Evolutionary conservation across 345 rosid genomes (phyloP), one percentile per base, ranked within the genome.

Genomic region (Citrus reticulata): DNA sequence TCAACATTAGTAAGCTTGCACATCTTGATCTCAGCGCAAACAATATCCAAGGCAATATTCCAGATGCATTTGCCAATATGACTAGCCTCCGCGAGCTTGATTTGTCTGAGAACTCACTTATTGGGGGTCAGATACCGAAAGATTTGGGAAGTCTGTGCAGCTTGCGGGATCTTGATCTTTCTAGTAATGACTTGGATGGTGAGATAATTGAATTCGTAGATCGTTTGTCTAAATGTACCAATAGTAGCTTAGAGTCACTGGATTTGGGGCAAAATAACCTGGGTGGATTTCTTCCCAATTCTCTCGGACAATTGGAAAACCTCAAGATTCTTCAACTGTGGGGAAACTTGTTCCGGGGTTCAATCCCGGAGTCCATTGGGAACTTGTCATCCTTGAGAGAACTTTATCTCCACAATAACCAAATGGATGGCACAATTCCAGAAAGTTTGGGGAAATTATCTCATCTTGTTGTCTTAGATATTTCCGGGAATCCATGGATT

Each of bases 281-380:
- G 14, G 57, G 73, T 60, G 81, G 84, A 35, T 34, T 49, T 24
- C 72, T 78, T 61, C 81, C 84, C 27, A 32, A 35, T 34, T 76
- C 83, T 10, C 40, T 75, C 1, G 83, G 75, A 68, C 22, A 22
- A 13, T 1, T 51, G 9, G 20, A 27, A 27, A 27, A 42, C 58
- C 29, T 81, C n/a, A 66, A 66, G 39, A 3, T 3, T 57, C 51
- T 80, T 61, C 5, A 7, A 11, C 32, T 74, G 1, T 54, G 30
- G 60, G 14, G 1, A 2, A 58, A 79, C 74, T 39, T 22, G 7
- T 73, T 79, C 24, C 6, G 7, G 2, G 81, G 81, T 51, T 78
- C 76, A 24, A 78, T 82, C 34, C 85, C 85, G 6, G 73, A 61
- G 2, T 78, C 79, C 34, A 16, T 78, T 4, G 85, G 85, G 27